Base-by-base conservation (phyloP, 495 filamentous ascomycete genomes). In the Chaetomium tenue region DNA sequence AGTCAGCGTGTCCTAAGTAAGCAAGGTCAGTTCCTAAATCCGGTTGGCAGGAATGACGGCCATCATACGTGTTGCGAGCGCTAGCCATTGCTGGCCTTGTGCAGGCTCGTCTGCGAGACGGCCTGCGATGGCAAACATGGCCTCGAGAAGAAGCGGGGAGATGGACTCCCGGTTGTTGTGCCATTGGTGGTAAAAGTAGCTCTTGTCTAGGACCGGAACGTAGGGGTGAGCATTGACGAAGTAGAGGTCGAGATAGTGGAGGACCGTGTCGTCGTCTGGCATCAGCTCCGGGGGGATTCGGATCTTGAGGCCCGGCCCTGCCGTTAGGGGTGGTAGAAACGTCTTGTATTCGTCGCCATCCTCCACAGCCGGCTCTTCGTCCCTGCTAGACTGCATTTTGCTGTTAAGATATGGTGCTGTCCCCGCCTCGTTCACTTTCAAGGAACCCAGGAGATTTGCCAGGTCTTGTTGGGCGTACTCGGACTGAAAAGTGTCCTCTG, bases 141-240 rank as follows among this genome's bases (percentile, higher is more conserved):
- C 91, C 77, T 98, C 94, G 0, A 99, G 80, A 48, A 99, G 79
- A 57, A 99, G 81, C 16, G 94, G 95, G 0, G 94, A 98, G 9
- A 99, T 93, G 2, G 90, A 87, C 39, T 88, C 85, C 59, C 91
- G 85, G 66, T 93, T 89, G 48, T 87, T 87, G 61, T 90, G 86
- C 95, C 95, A 99, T 79, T 97, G 92, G 18, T 91, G 88, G 72
- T 94, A 96, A 60, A 99, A 87, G 57, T 89, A 85, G 18, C 84
- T 75, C 69, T 91, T 88, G 74, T 96, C 93, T 61, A 98, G 77
- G 1, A 99, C 91, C 0, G 94, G 94, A n/a, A 96, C 87, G 71
- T 97, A 99, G 9, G 95, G 93, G 68, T 99, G 94, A 40, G 97
- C 91, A 67, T 97, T 86, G 58, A 82, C 79, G 70, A 99, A 99